Evolutionary conservation across 2,329 filamentous ascomycete species (phyloP), one percentile per base, ranked within the genome.

Genomic region (Colletotrichum trifolii): DNA sequence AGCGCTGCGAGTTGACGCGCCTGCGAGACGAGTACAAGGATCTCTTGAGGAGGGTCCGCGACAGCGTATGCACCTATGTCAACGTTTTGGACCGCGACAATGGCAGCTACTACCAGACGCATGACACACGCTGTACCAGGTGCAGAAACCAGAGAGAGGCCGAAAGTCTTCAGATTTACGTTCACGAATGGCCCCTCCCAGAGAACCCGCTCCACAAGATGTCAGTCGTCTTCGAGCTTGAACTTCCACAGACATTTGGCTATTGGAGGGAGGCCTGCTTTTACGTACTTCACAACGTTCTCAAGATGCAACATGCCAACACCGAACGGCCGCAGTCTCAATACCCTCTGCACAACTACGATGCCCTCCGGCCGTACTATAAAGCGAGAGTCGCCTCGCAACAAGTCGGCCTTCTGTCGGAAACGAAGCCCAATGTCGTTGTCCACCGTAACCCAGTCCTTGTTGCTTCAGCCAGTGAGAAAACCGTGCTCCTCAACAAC

Each of bases 111-210:
- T 11, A 8, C 11, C 11, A 5, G 8, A 4, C 1, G 2, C 71
- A 75, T 36, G 56, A 43, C 36, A 0, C 4, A 6, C 12, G 1
- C 0, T 85, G 82, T 60, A 2, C 3, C 1, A 79, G 76, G 56
- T 87, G 83, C 68, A 2, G 2, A 0, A 65, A 75, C 0, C 47
- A 67, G 3, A 4, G 6, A 0, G 2, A 72, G n/a, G 84, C 84
- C 0, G 49, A 76, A 0, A 2, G 4, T 0, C 60, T 90, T 0
- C 42, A 34, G 0, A 87, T 90, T 8, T 1, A 46, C 0, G 70
- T 86, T 8, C 77, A 86, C 67, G 87, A 90, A 69, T 88, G 85
- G 85, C 86, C 87, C 0, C 73, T 89, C 0, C 81, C 85, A 0
- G 36, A 46, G 0, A 13, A 76, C 0, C 0, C 47, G 0, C 6